phyloP scores from a whole-genome alignment of 352 stramenopile species.

The Phytophthora idaei region DNA sequence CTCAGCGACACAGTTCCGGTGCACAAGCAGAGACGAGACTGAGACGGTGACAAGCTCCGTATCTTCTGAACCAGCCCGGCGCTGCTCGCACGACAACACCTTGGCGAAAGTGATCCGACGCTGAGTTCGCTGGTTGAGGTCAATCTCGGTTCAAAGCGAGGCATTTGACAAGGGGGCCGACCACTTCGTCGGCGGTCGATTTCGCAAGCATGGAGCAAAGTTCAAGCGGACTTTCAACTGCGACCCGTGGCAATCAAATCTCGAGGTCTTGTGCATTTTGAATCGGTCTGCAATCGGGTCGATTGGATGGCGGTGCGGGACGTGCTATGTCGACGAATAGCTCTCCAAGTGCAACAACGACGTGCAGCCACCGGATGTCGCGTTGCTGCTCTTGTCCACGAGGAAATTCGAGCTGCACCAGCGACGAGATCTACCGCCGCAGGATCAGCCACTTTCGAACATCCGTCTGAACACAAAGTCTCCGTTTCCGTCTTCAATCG shows the following conservation, averaged over 20 bases:
- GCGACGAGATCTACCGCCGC: constrained; percentile 13
- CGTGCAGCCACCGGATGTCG: constrained; percentile 34
- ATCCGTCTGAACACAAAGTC: constrained; percentile 11
- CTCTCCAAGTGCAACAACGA: constrained; percentile 33
- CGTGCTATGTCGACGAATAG: constrained; percentile 31
- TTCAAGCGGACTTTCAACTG: constrained; percentile 16
- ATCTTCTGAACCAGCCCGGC: constrained; percentile 28
- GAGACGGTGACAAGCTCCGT: constrained; percentile 18
- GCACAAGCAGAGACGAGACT: constrained; percentile 23
- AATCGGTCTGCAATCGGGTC: not conserved
- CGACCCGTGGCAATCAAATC: constrained; percentile 5
- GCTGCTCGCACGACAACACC: constrained; percentile 1
- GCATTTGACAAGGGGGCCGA: not conserved
- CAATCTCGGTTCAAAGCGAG: too few species aligned
- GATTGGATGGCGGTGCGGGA: constrained; percentile 23
- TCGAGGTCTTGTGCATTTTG: constrained; percentile 1
- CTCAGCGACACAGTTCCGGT: constrained; percentile 14
- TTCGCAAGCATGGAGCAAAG: constrained; percentile 1
- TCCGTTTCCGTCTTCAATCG: not conserved
- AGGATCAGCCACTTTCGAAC: constrained; percentile 32
- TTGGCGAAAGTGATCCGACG: not conserved
- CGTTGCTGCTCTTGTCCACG: constrained; percentile 34
- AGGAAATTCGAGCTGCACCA: constrained; percentile 32
- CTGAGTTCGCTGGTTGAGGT: not conserved
- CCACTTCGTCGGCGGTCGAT: not conserved